Evolutionary conservation across 2,329 filamentous ascomycete species (phyloP).

Genomic region (Trichothecium roseum): DNA sequence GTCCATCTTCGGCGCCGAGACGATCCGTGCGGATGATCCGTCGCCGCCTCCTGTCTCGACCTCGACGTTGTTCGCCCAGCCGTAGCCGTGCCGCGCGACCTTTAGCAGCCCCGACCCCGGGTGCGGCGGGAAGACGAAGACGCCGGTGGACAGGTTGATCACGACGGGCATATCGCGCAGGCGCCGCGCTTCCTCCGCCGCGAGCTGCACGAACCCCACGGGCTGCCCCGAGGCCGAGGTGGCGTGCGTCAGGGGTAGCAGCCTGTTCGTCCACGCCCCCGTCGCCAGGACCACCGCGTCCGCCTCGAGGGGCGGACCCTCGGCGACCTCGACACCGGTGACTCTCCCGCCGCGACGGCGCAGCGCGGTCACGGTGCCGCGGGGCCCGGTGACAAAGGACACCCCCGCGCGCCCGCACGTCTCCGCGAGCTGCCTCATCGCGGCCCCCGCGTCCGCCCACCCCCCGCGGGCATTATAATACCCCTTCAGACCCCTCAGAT

Average conservation of each 20-base stretch:
- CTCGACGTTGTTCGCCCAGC: slow-evolving; percentile 29
- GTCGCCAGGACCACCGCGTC: slow-evolving; percentile 54
- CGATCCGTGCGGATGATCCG: slow-evolving; percentile 6
- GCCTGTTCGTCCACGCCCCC: slow-evolving; percentile 52
- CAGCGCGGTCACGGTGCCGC: slow-evolving; percentile 17
- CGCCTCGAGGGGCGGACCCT: slow-evolving; percentile 36
- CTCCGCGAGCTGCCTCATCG: slow-evolving; percentile 14
- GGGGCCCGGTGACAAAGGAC: slow-evolving; percentile 17
- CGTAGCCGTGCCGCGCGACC: slow-evolving; percentile 49
- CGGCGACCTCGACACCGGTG: slow-evolving; percentile 13
- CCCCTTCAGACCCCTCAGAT: too few species aligned
- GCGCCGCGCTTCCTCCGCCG: slow-evolving; percentile 41
- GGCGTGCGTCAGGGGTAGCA: slow-evolving; percentile 49
- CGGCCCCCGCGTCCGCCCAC: slow-evolving; percentile 19
- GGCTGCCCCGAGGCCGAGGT: slow-evolving; percentile 55
- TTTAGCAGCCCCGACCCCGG: slow-evolving; percentile 41
- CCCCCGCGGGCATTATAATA: slow-evolving; percentile 18
- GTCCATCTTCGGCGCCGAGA: slow-evolving; percentile 23
- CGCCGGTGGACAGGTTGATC: slow-evolving; percentile 42
- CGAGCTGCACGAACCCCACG: slow-evolving; percentile 54
- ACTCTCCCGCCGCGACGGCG: slow-evolving; percentile 8
- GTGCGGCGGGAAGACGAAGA: slow-evolving; percentile 44
- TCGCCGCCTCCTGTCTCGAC: too few species aligned
- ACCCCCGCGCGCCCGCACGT: slow-evolving; percentile 18
- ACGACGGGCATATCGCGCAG: slow-evolving; percentile 48